Evolutionary conservation across 169 alveolate genomes (phyloP), one percentile per base, ranked within the genome.

Genomic region (Besnoitia besnoiti): DNA sequence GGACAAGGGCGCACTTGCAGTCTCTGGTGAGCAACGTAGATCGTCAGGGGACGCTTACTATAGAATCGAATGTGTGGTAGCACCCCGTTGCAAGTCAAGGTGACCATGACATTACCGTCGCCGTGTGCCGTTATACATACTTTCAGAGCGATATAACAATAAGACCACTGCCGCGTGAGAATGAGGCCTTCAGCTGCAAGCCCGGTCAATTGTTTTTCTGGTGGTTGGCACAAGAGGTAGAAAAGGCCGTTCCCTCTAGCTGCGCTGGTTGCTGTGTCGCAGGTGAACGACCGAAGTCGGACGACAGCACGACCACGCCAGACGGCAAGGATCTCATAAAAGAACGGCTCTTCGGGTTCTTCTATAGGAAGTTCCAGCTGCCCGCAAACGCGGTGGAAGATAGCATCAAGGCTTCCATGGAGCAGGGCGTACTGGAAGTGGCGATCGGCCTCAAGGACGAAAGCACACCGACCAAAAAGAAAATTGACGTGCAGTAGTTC

Each of bases 391-490:
- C 91, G 3, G 46, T 44, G 1, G 94, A 91, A 42, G 94, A 91
- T 49, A 62, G 90, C 12, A 89, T 91, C 19, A 91, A 79, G n/a
- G 94, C 94, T 19, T 16, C 93, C 51, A 90, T 90, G 93, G 90
- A 90, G 59, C 59, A 90, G 21, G 93, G 93, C 0, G 93, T 90
- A 40, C 42, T 90, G 85, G 44, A 77, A 44, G 55, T 77, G 2
- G 4, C 87, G 49, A 30, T 77, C 7, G 87, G 87, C 44, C 40
- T 77, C 59, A 77, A 37, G 12, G 59, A 44, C 50, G 55, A 37
- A 3, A 4, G 30, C 55, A 0, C 27, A 77, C 5, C 24, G 19
- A 77, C 87, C 59, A 77, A 77, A 37, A 77, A 77, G 59, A 77
- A 42, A 55, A 77, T 77, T 27, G 87, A 77, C 30, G 87, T 77